These are phyloP conservation scores for Aspergillus clavatus DNA, from an alignment of 2,329 filamentous ascomycete species.

Conservation along the genomic window DNA sequence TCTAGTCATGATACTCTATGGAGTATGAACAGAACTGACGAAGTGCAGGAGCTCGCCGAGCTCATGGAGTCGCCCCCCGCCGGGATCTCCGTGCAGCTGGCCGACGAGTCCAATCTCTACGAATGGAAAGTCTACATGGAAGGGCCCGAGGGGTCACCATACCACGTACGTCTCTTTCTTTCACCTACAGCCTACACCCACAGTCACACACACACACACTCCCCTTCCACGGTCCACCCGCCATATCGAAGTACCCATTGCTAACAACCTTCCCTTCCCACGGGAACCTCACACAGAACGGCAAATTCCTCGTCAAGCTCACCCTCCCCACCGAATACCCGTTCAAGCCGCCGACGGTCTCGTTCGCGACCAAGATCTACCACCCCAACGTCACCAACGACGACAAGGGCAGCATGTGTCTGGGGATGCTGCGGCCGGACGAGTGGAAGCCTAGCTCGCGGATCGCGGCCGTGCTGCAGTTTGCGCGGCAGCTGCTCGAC, in stretches of 20 bases:
- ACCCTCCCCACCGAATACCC: constrained; percentile 75
- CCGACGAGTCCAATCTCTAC: constrained; percentile 61
- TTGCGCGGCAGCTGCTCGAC: constrained; percentile 66
- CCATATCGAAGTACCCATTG: too few relatives aligned
- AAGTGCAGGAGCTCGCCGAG: constrained; percentile 55
- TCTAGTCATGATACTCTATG: not conserved
- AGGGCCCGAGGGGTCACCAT: constrained; percentile 60
- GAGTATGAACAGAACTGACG: constrained; percentile 3
- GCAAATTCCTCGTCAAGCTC: constrained; percentile 68
- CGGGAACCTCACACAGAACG: constrained; percentile 47
- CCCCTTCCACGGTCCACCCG: too few relatives aligned
- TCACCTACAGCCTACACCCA: not conserved
- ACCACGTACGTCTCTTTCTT: constrained; percentile 50
- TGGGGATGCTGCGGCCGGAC: constrained; percentile 75
- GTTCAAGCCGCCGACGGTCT: constrained; percentile 78
- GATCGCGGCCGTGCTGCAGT: constrained; percentile 69
- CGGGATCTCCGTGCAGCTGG: constrained; percentile 54
- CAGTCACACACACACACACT: too few relatives aligned
- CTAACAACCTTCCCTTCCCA: too few relatives aligned
- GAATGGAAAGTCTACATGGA: constrained; percentile 65
- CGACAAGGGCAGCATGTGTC: constrained; percentile 75
- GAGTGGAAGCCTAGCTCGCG: constrained; percentile 88
- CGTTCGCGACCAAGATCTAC: constrained; percentile 86
- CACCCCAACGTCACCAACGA: constrained; percentile 94
- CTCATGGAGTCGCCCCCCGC: constrained; percentile 51